phyloP scores from a whole-genome alignment of 1,139 yeast species.

The Kodamaea sp. region DNA sequence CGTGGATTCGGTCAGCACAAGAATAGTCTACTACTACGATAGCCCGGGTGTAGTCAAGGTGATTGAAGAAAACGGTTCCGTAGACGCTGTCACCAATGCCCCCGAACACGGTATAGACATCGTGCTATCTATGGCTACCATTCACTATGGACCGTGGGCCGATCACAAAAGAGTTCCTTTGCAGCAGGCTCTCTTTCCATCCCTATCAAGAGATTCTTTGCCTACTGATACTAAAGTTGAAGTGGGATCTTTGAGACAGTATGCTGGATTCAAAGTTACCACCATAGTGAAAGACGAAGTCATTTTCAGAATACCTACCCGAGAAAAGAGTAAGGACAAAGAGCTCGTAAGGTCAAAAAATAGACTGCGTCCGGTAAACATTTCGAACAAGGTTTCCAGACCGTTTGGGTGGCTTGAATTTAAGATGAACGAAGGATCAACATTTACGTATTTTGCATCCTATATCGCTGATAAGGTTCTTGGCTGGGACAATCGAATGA shows the following conservation, averaged over 20 bases:
- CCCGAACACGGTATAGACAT: slow-evolving; percentile 73
- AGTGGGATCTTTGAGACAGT: slow-evolving; percentile 55
- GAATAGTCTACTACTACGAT: slow-evolving; percentile 67
- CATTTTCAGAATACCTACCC: slow-evolving; percentile 74
- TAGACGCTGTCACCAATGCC: slow-evolving; percentile 27
- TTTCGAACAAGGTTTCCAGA: slow-evolving; percentile 32
- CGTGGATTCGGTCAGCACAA: slow-evolving; percentile 60
- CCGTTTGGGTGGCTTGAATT: slow-evolving; percentile 94
- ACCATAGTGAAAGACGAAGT: slow-evolving; percentile 63
- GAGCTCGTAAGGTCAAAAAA: slow-evolving; percentile 22
- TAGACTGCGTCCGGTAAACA: slow-evolving; percentile 7
- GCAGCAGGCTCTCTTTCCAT: slow-evolving; percentile 69
- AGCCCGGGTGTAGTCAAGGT: slow-evolving; percentile 58
- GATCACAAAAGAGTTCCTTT: slow-evolving; percentile 76
- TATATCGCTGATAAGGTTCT: slow-evolving; percentile 48
- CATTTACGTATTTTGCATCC: slow-evolving; percentile 48
- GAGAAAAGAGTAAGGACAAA: slow-evolving; percentile 80
- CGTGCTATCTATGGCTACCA: slow-evolving; percentile 58
- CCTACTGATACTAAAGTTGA: slow-evolving; percentile 39
- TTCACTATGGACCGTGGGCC: slow-evolving; percentile 95
- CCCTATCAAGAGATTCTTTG: slow-evolving; percentile 56
- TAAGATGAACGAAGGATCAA: slow-evolving; percentile 57
- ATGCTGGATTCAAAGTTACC: slow-evolving; percentile 55
- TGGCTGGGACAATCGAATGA: slow-evolving; percentile 62
- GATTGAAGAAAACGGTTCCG: slow-evolving; percentile 10